Conservation (phyloP, 164 flowering plant genomes). For the Umbellularia californica region DNA sequence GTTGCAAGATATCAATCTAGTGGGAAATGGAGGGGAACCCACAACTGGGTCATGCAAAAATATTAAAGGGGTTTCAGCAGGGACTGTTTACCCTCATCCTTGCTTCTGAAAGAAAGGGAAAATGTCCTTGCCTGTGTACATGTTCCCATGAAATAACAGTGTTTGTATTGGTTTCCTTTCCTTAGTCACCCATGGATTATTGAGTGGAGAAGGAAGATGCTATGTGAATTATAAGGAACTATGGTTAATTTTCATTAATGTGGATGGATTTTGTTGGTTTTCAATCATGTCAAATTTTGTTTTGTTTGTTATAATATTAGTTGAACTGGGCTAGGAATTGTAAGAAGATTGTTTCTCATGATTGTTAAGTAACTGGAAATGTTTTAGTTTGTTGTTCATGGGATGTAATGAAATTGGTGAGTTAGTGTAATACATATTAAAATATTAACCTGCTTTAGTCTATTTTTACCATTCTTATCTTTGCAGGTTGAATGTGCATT, state of each 20-base stretch:
- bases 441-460: too few species aligned
- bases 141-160: not conserved
- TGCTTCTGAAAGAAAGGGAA: slow-evolving; percentile 1
- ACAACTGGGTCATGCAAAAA: slow-evolving; percentile 29
- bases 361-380: not conserved
- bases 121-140: not conserved
- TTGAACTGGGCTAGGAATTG: not conserved
- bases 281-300: not conserved
- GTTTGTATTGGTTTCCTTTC: not conserved
- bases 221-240: too few species aligned
- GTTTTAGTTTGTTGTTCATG: not conserved
- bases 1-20: slow-evolving; percentile 29
- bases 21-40: slow-evolving; percentile 1
- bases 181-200: not conserved
- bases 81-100: slow-evolving; percentile 10
- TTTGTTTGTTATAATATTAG: not conserved
- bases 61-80: slow-evolving; percentile 14
- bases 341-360: not conserved
- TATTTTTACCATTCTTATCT: not conserved
- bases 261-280: not conserved
- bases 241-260: too few species aligned
- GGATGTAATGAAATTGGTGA: not conserved
- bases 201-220: too few species aligned
- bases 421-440: not conserved
- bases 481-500: not conserved